A percentile compares a stretch with the other conserved stretches of the same genome.
These are phyloP conservation scores for Emmonsia crescens DNA, from an alignment of 2,329 filamentous ascomycete genomes.

Conservation along the genomic window DNA sequence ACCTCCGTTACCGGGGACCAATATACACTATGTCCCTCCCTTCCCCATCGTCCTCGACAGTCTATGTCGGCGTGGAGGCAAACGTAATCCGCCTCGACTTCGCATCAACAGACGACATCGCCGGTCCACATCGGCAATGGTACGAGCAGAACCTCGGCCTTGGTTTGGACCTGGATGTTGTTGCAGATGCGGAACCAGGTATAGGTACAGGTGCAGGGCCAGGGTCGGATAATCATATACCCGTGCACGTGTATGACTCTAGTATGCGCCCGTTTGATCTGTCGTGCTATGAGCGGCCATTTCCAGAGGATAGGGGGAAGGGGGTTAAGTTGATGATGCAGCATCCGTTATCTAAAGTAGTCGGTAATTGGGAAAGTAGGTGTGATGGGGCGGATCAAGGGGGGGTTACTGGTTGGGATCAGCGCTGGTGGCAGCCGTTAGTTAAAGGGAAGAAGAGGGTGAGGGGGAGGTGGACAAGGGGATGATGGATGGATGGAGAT, in stretches of 20 bases:
- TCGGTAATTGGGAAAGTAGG: constrained; percentile 13
- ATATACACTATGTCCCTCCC: constrained; percentile 37
- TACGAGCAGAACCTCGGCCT: constrained; percentile 23
- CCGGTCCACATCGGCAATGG: constrained; percentile 22
- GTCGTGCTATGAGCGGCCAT: constrained; percentile 36
- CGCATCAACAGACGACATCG: constrained; percentile 33
- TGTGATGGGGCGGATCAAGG: constrained; percentile 11
- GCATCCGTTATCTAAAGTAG: constrained; percentile 19
- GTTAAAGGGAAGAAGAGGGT: constrained; percentile 17
- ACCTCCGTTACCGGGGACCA: constrained; percentile 31
- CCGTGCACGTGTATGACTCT: background rate
- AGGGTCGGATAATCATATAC: background rate
- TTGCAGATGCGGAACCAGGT: background rate
- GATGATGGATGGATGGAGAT: background rate
- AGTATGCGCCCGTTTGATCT: constrained; percentile 24
- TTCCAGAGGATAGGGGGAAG: constrained; percentile 21
- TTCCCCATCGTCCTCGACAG: constrained; percentile 33
- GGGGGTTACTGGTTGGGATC: constrained; percentile 27
- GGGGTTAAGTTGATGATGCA: constrained; percentile 28
- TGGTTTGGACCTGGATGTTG: constrained; percentile 16
- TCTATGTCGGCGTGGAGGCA: constrained; percentile 36
- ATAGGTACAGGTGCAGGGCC: no score
- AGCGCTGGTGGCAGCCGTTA: constrained; percentile 22
- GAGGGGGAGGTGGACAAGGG: constrained; percentile 22
- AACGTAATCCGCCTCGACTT: constrained; percentile 35